Evolutionary conservation across 768 basidiomycete species (phyloP), one percentile per base, ranked within the genome.

Genomic region (Russula compacta): DNA sequence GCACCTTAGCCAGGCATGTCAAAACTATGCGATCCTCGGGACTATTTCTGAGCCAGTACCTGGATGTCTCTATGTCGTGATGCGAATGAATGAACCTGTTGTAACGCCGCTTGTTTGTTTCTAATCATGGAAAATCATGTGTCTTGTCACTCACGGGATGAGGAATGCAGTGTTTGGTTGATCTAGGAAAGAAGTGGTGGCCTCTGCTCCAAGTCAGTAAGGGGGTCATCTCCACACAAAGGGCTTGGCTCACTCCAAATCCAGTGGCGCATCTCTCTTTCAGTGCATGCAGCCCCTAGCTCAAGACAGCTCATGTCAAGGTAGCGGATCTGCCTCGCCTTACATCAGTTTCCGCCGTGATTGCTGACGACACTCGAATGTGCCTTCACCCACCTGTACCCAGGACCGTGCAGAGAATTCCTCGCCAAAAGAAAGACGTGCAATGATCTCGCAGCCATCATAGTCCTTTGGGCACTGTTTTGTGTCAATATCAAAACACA

Each of bases 31-130:
- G 61, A 19, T 6, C 24, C 42, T 58, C 52, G n/a, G 38, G 33
- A 44, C 21, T 58, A 1, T 43, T 51, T 38, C 29, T 9, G 6
- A 53, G 63, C 63, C 63, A 64, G 36, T 49, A 21, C 4, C 2
- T 36, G 15, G 57, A 64, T 33, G 49, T 64, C 38, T 33, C 29
- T 39, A 9, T 42, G 21, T 64, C 63, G 24, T 64, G 59, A 51
- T 64, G 63, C 36, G 63, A 61, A 49, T 55, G 53, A 10, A 64
- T 62, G 39, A 61, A 64, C 48, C 63, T 64, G 49, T 29, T n/a
- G 19, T 6, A 9, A 2, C n/a, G 2, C 29, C 21, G 24, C 15
- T 40, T 19, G 21, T 8, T 59, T 42, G 17, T 17, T 12, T 17
- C 32, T 6, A 19, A 33, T 14, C 12, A 35, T 19, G 19, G 11